Conservation (phyloP, 306 rosid species). For the Trifolium dubium region DNA sequence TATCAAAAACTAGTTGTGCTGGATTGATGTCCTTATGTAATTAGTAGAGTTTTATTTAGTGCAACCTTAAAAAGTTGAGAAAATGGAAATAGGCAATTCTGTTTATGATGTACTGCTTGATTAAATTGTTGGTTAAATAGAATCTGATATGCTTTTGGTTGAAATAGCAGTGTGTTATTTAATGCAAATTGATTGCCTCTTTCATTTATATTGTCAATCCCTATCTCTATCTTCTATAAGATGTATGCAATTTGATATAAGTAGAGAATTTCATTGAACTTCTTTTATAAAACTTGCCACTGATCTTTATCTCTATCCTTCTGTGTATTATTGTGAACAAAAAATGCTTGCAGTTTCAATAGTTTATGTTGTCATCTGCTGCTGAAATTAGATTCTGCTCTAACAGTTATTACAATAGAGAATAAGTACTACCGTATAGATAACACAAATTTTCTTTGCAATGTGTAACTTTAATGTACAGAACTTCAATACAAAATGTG, state of each 20-base stretch:
- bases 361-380: too few species aligned
- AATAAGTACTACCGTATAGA: not conserved
- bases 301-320: too few species aligned
- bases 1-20: conserved; percentile 51
- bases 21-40: conserved; percentile 35
- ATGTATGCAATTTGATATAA: not conserved
- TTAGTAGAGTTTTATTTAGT: not conserved
- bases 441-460: not conserved
- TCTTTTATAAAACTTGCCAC: too few species aligned
- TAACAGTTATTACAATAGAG: not conserved
- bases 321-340: not conserved
- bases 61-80: not conserved
- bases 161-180: not conserved
- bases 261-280: too few species aligned
- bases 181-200: not conserved
- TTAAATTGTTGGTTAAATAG: not conserved
- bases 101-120: not conserved
- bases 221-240: not conserved
- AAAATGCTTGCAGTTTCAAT: not conserved
- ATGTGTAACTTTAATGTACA: conserved; percentile 38
- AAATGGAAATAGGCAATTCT: not conserved
- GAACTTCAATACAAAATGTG: conserved; percentile 21
- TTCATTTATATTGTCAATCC: too few species aligned
- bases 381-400: too few species aligned
- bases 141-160: not conserved